Percentiles rank a stretch among this genome's conserved stretches.
Evolutionary conservation across 2,329 filamentous ascomycete genomes (phyloP).

Genomic region (Colletotrichum limetticola): DNA sequence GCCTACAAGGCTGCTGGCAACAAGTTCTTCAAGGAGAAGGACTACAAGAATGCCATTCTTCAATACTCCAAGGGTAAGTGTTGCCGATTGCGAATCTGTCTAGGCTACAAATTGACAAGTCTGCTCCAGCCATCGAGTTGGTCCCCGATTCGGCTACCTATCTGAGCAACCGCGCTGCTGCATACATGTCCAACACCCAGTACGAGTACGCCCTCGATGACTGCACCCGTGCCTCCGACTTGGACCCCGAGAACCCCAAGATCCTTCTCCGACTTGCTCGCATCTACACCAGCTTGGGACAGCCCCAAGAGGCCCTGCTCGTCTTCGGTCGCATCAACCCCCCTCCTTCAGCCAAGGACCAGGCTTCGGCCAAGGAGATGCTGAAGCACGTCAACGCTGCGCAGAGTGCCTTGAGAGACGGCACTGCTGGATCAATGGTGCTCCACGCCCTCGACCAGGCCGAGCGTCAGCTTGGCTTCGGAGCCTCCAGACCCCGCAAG

Average conservation of each 20-base stretch:
- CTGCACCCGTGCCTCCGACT: conserved; percentile 81
- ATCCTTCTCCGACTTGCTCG: conserved; percentile 88
- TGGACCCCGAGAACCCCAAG: conserved; percentile 89
- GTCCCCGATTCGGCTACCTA: conserved; percentile 89
- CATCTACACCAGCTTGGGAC: conserved; percentile 88
- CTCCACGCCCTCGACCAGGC: conserved; percentile 92
- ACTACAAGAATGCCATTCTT: conserved; percentile 87
- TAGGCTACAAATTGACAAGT: conserved; percentile 10
- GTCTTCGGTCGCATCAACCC: conserved; percentile 85
- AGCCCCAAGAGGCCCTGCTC: conserved; percentile 85
- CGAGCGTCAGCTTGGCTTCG: conserved; percentile 78
- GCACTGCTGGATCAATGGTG: conserved; percentile 89
- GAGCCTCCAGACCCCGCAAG: conserved; percentile 85
- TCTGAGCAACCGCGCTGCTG: conserved; percentile 93
- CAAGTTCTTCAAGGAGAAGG: conserved; percentile 95
- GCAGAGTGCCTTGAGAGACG: conserved; percentile 78
- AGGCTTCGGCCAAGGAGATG: conserved; percentile 86
- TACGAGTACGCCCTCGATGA: conserved; percentile 87
- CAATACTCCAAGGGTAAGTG: conserved; percentile 92
- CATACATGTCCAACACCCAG: conserved; percentile 87
- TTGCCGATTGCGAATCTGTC: background rate
- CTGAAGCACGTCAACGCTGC: conserved; percentile 82
- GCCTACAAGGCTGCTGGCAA: conserved; percentile 93
- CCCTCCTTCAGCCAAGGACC: conserved; percentile 85
- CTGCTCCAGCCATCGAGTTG: conserved; percentile 82